Base-by-base conservation (phyloP, 2,329 filamentous ascomycete genomes). In the Aspergillus uvarum region DNA sequence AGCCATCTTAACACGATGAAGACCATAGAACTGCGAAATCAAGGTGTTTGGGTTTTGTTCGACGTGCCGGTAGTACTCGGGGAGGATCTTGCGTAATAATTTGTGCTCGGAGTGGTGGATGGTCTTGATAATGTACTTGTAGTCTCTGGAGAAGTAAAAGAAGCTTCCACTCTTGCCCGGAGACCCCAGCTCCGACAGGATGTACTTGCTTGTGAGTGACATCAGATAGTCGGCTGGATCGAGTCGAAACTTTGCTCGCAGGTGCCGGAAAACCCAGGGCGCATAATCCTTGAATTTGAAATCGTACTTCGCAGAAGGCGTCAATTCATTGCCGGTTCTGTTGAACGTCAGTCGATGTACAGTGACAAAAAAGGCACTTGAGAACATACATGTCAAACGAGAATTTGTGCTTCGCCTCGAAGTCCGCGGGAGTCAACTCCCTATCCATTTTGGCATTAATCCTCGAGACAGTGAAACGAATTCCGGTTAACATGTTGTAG, bases 231-330 rank as follows among this genome's bases (percentile, higher is more conserved):
- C 95, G 67, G 94, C 95, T 22, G 95, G 95, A 73, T 99, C 95
- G 58, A 98, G 86, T 68, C 89, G 87, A 80, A 99, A 99, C 64
- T 89, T 89, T 52, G 87, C 82, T 66, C 95, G 90, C 48, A 99
- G 84, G 77, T 92, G 91, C 70, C 95, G 91, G 79, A 99, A 99
- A 60, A 99, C 95, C 93, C 94, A 98, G 59, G 95, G 95, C n/a
- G 94, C 94, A 77, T 99, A 99, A 79, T 99, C 95, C 81, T 99
- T 99, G 84, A 99, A 99, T 78, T 99, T 99, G 87, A 99, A 99
- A 80, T 99, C 95, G 81, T 99, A 99, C 79, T 99, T 98, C 68
- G 95, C 93, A 63, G 94, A 97, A 22, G 95, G 95, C 5, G 96
- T 96, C 74, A 99, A 82, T 81, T 99, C 95, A 76, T 97, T 97